Base-by-base conservation (phyloP, 148 eudicot species). In the Amaranthus palmeri region DNA sequence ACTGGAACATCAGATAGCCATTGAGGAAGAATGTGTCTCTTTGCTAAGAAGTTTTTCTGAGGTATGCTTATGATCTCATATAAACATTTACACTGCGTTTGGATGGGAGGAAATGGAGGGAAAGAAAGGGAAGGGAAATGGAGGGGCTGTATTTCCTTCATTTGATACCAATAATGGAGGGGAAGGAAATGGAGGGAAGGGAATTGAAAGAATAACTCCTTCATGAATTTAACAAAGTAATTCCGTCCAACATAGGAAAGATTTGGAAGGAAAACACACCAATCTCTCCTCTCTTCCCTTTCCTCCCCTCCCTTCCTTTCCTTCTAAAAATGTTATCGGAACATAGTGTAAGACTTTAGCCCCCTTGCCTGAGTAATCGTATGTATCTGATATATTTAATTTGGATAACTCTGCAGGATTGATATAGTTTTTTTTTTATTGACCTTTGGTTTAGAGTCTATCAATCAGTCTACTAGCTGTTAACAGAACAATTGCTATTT, bases 21-120 rank as follows among this genome's bases (percentile, higher is more conserved):
- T 81, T 44, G 96, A 90, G 81, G 92, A 85, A 81, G 90, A 88
- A 74, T 86, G 92, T 72, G 80, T 80, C 6, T 79, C 86, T 71
- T 77, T 85, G 85, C 83, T 90, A 59, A 80, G 80, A 72, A 50
- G 44, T 36, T 88, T 88, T 59, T 74, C 90, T 18, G 62, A 47
- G 82, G 96, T 90, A 81, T 43, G 81, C 40, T 55, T 44, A 11
- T 63, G 40, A 42, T 58, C 61, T 36, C 62, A 45, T 49, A 43
- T 58, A 17, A 55, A 51, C 40, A 60, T 61, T 63, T 56, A 41
- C 40, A 53, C 11, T 55, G 36, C 36, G 36, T 25, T 25, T 25
- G 36, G 36, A 25, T 25, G 36, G 36, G 36, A 25, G 36, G 36
- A 25, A 25, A 25, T 25, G 36, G 36, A 25, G 36, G 36, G 36